phyloP scores from a whole-genome alignment of 2,329 filamentous ascomycete genomes.

The Fusarium sp. region DNA sequence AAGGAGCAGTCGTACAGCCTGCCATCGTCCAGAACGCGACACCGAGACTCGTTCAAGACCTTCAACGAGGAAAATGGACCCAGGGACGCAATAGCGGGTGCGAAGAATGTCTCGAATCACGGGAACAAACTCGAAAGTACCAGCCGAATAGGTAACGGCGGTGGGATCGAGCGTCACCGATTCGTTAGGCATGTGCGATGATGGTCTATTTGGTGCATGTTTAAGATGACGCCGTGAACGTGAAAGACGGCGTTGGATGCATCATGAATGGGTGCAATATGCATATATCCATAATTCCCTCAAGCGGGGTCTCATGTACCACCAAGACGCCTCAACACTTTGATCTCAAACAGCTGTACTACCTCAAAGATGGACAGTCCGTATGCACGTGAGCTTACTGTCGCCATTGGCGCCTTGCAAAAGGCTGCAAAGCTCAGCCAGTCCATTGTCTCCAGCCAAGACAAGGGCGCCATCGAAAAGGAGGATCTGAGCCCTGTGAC shows the following conservation, averaged over 20 bases:
- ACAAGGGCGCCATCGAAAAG: conserved; percentile 65
- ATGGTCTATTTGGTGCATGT: conserved; percentile 24
- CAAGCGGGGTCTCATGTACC: conserved; percentile 35
- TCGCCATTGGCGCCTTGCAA: conserved; percentile 57
- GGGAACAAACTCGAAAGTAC: conserved; percentile 49
- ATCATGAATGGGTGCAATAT: conserved; percentile 31
- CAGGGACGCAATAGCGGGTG: conserved; percentile 60
- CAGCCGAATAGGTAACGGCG: conserved; percentile 42
- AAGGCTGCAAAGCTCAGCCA: conserved; percentile 63
- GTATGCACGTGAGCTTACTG: conserved; percentile 56
- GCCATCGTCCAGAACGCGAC: conserved; percentile 53
- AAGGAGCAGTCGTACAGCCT: conserved; percentile 60
- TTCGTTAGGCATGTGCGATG: conserved; percentile 40
- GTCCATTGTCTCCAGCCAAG: conserved; percentile 58
- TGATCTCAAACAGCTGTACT: not conserved
- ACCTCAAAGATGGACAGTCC: conserved; percentile 54
- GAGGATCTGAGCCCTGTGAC: conserved; percentile 69
- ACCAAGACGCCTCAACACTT: conserved; percentile 15
- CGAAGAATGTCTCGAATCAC: conserved; percentile 62
- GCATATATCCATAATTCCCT: conserved; percentile 43
- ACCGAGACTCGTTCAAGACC: conserved; percentile 54
- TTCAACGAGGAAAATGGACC: conserved; percentile 64
- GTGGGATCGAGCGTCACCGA: conserved; percentile 39
- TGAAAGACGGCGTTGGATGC: not conserved
- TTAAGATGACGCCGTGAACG: not conserved